Base-by-base conservation (phyloP, 345 rosid species). In the Boechera retrofracta region DNA sequence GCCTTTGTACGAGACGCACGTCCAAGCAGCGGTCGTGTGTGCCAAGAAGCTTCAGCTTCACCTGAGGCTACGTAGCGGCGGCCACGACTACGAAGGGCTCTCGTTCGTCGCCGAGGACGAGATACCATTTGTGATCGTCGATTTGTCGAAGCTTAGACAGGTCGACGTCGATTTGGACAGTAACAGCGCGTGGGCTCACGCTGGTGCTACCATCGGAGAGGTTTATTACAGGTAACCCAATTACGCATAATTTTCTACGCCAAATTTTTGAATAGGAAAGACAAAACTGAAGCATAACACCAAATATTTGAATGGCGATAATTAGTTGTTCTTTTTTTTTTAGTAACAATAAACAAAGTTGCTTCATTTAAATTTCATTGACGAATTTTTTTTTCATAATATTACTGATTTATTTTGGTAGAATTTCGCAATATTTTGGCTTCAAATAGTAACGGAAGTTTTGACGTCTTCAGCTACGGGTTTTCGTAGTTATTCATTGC, bases 161-260 rank as follows among this genome's bases (percentile, higher is more conserved):
- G 59, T 92, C 24, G 79, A 67, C 29, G 89, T 89, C 3, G 84
- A 88, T 65, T 70, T 86, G 11, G 79, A 74, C 4, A 80, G 79
- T n/a, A 81, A 83, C 76, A 83, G 75, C 67, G 93, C 97, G 15
- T 92, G 96, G 97, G 81, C 85, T 65, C 87, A 89, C 71, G 85
- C 92, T 0, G 97, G 97, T 1, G 96, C 97, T 12, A 89, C 97
- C 1, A 45, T 81, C 8, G 93, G 96, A 13, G 96, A 92, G 67
- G 86, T 84, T 68, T 79, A 79, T 41, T 79, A 79, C 54, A 73
- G 82, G 82, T 77, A 77, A 77, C 42, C 29, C 59, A 21, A 21
- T 9, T 54, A 68, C 69, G 62, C 63, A 60, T 58, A 39, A 16
- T 38, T 41, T 16, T 29, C 53, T 69, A 28, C 10, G 63, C 41